Conservation (phyloP, 2,329 filamentous ascomycete species). For the Colletotrichum tropicicola region DNA sequence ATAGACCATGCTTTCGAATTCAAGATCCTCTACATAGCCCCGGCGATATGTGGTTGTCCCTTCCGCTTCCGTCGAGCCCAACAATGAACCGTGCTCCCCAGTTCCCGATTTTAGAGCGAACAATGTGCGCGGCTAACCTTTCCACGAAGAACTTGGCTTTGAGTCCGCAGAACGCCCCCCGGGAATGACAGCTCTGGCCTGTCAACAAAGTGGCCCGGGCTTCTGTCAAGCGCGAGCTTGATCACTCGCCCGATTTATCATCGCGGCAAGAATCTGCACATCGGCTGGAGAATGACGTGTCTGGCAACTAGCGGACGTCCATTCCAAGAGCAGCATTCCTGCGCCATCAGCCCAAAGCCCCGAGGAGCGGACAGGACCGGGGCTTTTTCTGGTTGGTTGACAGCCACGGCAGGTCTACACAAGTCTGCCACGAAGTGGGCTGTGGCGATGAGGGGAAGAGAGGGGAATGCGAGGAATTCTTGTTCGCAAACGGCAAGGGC, state of each 20-base stretch:
- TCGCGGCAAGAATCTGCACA: not conserved
- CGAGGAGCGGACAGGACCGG: not conserved
- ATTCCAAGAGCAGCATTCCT: constrained; percentile 20
- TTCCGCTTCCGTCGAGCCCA: constrained; percentile 16
- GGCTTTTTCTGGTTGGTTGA: not conserved
- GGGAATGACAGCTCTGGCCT: constrained; percentile 14
- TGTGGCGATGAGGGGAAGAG: not conserved
- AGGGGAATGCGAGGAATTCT: not conserved
- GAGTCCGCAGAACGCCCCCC: not conserved
- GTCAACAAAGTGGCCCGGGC: not conserved
- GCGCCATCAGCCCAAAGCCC: not conserved
- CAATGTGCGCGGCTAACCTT: constrained; percentile 4
- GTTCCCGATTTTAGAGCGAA: constrained; percentile 18
- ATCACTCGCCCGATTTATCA: not conserved
- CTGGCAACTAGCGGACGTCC: not conserved
- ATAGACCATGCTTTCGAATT: not conserved
- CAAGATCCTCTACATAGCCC: not conserved
- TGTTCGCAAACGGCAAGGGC: constrained; percentile 23
- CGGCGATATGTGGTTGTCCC: not conserved
- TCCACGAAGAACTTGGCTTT: constrained; percentile 5
- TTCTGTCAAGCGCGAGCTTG: not conserved
- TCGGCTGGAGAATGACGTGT: not conserved
- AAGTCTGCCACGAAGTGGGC: not conserved
- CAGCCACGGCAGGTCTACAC: not conserved
- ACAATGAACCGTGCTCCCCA: constrained; percentile 4